phyloP scores from a whole-genome alignment of 495 filamentous ascomycete genomes.

The Aspergillus mulundensis region DNA sequence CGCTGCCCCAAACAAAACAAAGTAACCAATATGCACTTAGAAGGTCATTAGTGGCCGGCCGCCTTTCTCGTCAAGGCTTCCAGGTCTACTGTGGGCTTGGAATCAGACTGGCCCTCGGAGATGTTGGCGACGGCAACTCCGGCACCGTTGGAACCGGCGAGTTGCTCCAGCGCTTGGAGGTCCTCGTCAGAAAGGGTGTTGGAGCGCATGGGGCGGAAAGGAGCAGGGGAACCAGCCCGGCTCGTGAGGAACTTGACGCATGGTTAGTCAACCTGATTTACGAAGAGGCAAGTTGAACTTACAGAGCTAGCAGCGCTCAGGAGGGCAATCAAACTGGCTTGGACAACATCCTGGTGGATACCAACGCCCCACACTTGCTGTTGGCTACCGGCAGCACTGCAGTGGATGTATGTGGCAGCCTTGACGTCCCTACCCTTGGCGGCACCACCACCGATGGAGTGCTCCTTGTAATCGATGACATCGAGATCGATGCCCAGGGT shows the following conservation, averaged over 20 bases:
- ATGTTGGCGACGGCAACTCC: constrained; percentile 1
- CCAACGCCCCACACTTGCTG: constrained; percentile 89
- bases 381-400: constrained; percentile 63
- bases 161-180: constrained; percentile 40
- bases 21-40: background rate
- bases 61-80: constrained; percentile 35
- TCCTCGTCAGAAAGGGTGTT: constrained; percentile 45
- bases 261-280: constrained; percentile 11
- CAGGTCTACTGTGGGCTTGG: constrained; percentile 32
- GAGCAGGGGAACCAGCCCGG: constrained; percentile 41
- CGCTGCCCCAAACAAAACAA: background rate
- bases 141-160: constrained; percentile 24
- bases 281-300: constrained; percentile 35
- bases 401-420: constrained; percentile 92
- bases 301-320: constrained; percentile 86
- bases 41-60: constrained; percentile 23
- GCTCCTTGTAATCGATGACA: constrained; percentile 93
- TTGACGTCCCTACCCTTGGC: constrained; percentile 75
- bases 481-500: constrained; percentile 85
- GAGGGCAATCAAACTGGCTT: constrained; percentile 85
- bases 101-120: constrained; percentile 13
- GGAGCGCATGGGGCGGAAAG: constrained; percentile 45
- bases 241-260: constrained; percentile 42
- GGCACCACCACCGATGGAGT: constrained; percentile 80
- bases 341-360: constrained; percentile 91